These are phyloP conservation scores for Phaeomoniella chlamydospora DNA, from an alignment of 2,329 filamentous ascomycete species.

Conservation along the genomic window DNA sequence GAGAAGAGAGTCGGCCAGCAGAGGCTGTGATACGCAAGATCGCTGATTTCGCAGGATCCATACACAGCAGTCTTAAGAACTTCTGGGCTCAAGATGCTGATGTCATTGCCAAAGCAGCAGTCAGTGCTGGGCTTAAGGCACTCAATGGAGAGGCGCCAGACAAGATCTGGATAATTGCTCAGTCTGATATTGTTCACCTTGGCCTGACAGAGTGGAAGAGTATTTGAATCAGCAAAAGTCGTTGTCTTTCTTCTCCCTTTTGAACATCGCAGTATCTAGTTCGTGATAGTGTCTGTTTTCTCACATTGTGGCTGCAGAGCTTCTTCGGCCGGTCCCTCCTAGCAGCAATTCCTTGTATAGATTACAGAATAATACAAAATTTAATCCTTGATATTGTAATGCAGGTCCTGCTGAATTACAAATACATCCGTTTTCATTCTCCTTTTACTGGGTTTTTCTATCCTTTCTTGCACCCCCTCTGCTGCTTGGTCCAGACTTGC, in stretches of 20 bases:
- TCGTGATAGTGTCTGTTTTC: neutral
- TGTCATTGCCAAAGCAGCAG: slow-evolving; percentile 42
- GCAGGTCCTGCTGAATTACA: too few relatives aligned
- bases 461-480: slow-evolving; percentile 21
- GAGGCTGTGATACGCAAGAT: slow-evolving; percentile 44
- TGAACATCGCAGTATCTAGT: neutral
- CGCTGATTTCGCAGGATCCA: slow-evolving; percentile 38
- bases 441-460: slow-evolving; percentile 11
- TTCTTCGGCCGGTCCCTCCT: too few relatives aligned
- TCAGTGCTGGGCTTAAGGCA: slow-evolving; percentile 22
- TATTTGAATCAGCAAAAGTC: neutral
- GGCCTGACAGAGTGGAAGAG: slow-evolving; percentile 14
- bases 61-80: slow-evolving; percentile 44
- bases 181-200: slow-evolving; percentile 21
- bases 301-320: too few relatives aligned
- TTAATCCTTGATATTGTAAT: too few relatives aligned
- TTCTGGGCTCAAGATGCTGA: slow-evolving; percentile 58
- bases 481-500: slow-evolving; percentile 22
- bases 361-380: too few relatives aligned
- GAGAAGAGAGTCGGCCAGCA: slow-evolving; percentile 44
- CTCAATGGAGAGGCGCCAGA: slow-evolving; percentile 23
- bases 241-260: neutral
- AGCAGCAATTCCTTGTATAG: too few relatives aligned
- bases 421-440: too few relatives aligned
- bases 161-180: slow-evolving; percentile 23